Percentiles rank a stretch among this genome's conserved stretches.
Conservation (phyloP, 768 basidiomycete genomes). For the Termitomyces sp. region DNA sequence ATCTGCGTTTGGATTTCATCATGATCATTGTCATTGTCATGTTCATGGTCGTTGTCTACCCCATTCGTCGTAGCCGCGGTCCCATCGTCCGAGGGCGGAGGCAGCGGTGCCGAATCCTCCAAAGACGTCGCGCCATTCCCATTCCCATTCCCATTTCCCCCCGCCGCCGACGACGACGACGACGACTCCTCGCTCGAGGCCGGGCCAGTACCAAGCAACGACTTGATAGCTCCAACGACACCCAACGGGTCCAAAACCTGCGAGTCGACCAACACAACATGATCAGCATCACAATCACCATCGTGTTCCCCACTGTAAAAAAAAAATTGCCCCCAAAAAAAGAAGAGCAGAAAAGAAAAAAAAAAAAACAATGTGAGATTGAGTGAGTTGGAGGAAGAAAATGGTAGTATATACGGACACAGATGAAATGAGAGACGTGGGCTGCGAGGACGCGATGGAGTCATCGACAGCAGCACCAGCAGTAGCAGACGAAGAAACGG, state of each 20-base stretch:
- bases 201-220: background rate
- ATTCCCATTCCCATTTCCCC: too few species aligned
- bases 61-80: conserved; percentile 20
- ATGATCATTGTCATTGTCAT: background rate
- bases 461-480: background rate
- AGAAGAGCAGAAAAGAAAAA: too few species aligned
- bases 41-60: conserved; percentile 4
- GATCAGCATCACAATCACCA: conserved; percentile 17
- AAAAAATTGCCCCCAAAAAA: too few species aligned
- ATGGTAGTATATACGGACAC: conserved; percentile 50
- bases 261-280: conserved; percentile 42
- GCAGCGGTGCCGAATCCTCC: background rate
- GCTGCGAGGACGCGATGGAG: conserved; percentile 25
- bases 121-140: background rate
- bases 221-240: background rate
- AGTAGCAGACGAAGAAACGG: conserved; percentile 1
- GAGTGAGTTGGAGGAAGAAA: conserved; percentile 28
- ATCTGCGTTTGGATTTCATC: conserved; percentile 22
- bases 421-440: conserved; percentile 32
- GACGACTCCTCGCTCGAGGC: background rate
- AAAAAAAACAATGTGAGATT: conserved; percentile 37
- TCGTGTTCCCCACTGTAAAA: conserved; percentile 39
- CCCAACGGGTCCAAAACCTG: conserved; percentile 32
- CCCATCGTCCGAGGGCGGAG: conserved; percentile 16
- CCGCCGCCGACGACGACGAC: too few species aligned